Conservation (phyloP, 2,329 filamentous ascomycete genomes). For the Amauroascus verrucosus region DNA sequence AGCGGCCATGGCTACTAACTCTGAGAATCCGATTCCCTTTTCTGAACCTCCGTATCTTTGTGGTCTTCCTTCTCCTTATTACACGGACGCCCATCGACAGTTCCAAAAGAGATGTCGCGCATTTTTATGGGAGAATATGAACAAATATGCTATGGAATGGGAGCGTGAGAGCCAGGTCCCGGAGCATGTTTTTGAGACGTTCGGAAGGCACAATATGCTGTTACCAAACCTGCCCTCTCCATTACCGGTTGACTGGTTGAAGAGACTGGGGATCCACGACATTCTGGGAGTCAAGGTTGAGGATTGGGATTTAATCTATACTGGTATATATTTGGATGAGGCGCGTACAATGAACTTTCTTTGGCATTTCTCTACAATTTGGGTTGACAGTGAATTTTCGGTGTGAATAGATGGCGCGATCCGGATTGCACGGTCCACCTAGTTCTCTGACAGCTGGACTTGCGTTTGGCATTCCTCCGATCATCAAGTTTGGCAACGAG, state of each 20-base stretch:
- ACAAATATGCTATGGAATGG: constrained; percentile 57
- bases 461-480: constrained; percentile 60
- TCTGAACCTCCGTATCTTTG: constrained; percentile 62
- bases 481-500: constrained; percentile 56
- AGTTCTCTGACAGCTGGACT: constrained; percentile 61
- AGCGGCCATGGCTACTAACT: constrained; percentile 23
- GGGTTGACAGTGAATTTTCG: not conserved
- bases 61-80: constrained; percentile 62
- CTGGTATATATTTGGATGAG: constrained; percentile 60
- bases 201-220: constrained; percentile 57
- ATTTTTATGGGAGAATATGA: constrained; percentile 55
- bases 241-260: constrained; percentile 57
- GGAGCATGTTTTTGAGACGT: constrained; percentile 52
- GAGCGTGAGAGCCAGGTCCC: constrained; percentile 56
- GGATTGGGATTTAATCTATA: constrained; percentile 64
- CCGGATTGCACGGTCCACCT: constrained; percentile 53
- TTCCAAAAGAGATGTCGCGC: constrained; percentile 60
- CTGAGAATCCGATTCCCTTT: constrained; percentile 48
- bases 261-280: constrained; percentile 54
- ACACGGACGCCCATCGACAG: constrained; percentile 52
- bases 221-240: constrained; percentile 60
- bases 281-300: constrained; percentile 59
- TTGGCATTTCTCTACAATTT: not conserved
- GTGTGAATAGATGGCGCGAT: constrained; percentile 47
- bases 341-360: constrained; percentile 24